These are phyloP conservation scores for Coffea humblotiana DNA, from an alignment of 305 asterid genomes.

Conservation along the genomic window DNA sequence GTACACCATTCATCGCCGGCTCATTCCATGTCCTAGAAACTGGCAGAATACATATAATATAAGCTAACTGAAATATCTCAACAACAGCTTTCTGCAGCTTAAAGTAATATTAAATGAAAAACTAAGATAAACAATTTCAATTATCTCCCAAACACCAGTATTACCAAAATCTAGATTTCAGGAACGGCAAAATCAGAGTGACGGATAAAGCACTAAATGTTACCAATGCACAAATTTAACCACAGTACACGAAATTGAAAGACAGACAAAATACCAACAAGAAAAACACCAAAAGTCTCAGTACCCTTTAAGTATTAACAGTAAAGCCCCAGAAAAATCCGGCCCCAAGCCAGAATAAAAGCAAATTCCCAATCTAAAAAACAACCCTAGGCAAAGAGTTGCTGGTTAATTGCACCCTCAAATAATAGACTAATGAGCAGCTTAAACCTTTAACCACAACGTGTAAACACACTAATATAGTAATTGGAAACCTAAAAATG, in stretches of 20 bases:
- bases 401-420: background rate
- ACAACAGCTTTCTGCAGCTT: background rate
- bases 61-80: background rate
- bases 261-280: slow-evolving; percentile 2
- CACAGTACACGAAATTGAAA: background rate
- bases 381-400: background rate
- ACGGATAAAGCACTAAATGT: background rate
- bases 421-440: background rate
- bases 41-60: slow-evolving; percentile 28
- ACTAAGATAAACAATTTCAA: background rate
- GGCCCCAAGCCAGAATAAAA: background rate
- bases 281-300: background rate
- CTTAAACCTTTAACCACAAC: background rate
- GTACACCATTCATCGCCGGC: slow-evolving; percentile 61
- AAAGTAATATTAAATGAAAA: background rate
- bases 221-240: background rate
- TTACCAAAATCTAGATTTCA: background rate
- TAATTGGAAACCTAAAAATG: background rate
- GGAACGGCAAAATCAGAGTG: background rate
- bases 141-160: background rate
- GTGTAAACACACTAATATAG: background rate
- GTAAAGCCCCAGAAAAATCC: background rate
- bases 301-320: background rate
- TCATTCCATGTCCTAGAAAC: slow-evolving; percentile 75
- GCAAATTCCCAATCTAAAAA: background rate